phyloP scores from a whole-genome alignment of 169 alveolate genomes.

The Cryptosporidium sp. region DNA sequence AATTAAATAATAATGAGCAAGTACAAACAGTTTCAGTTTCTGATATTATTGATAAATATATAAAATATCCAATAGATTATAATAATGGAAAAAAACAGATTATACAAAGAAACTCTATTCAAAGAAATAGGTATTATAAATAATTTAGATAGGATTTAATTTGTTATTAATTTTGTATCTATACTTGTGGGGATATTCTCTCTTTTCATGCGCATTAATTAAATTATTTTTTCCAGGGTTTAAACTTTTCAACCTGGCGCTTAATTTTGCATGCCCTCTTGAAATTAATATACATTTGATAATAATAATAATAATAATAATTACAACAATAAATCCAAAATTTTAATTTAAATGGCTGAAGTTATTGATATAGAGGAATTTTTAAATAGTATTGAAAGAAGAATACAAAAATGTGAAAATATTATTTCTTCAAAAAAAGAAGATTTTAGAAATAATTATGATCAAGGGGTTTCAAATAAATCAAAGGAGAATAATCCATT shows the following conservation, averaged over 20 bases:
- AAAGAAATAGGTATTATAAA: conserved; percentile 51
- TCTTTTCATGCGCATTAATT: background rate
- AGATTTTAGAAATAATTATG: background rate
- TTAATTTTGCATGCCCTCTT: conserved; percentile 6
- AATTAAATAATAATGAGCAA: background rate
- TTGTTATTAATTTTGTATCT: background rate
- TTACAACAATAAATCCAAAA: background rate
- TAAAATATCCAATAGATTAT: conserved; percentile 47
- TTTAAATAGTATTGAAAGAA: conserved; percentile 15
- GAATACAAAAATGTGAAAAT: conserved; percentile 52
- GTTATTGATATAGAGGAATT: conserved; percentile 31
- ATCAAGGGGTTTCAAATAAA: background rate
- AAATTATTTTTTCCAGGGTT: conserved; percentile 21
- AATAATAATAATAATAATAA: background rate
- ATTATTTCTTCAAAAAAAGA: background rate
- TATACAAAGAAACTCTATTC: conserved; percentile 49
- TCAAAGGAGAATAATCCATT: background rate
- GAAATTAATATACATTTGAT: background rate
- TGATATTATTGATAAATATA: conserved; percentile 46
- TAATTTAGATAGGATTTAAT: background rate
- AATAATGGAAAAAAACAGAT: conserved; percentile 21
- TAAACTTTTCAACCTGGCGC: conserved; percentile 7
- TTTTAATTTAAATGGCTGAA: conserved; percentile 10
- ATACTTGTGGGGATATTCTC: background rate
- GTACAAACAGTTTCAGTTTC: conserved; percentile 12